phyloP scores from a whole-genome alignment of 768 basidiomycete species.

The Clathrus columnatus region DNA sequence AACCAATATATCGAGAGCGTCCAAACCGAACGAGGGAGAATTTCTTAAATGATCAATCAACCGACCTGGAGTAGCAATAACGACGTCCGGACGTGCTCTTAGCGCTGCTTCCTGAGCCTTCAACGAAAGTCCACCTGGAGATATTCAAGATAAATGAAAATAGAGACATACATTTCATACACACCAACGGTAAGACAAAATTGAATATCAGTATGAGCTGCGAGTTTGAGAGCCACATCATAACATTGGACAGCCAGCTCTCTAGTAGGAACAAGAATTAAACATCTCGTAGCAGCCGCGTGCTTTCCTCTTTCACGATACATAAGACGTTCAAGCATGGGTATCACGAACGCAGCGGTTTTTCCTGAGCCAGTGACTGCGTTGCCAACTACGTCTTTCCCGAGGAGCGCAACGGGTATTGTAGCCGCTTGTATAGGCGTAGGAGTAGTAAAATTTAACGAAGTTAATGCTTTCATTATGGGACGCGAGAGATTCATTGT shows the following conservation, averaged over 20 bases:
- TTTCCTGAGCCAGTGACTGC: slow-evolving; percentile 98
- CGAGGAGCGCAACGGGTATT: slow-evolving; percentile 87
- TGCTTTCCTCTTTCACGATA: slow-evolving; percentile 87
- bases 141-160: slow-evolving; percentile 1
- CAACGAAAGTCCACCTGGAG: slow-evolving; percentile 78
- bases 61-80: slow-evolving; percentile 96
- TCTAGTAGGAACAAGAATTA: slow-evolving; percentile 89
- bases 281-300: slow-evolving; percentile 79
- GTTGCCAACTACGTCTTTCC: slow-evolving; percentile 92
- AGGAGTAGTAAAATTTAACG: slow-evolving; percentile 70
- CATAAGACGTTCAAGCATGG: slow-evolving; percentile 84
- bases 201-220: slow-evolving; percentile 79
- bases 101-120: slow-evolving; percentile 85
- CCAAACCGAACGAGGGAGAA: slow-evolving; percentile 86
- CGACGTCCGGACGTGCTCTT: slow-evolving; percentile 81
- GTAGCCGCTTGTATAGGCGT: slow-evolving; percentile 95
- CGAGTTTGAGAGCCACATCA: slow-evolving; percentile 81
- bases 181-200: slow-evolving; percentile 88
- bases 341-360: slow-evolving; percentile 94
- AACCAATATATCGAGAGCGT: slow-evolving; percentile 86
- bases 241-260: slow-evolving; percentile 95
- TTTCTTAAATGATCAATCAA: slow-evolving; percentile 97
- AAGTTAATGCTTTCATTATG: slow-evolving; percentile 81
- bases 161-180: slow-evolving; percentile 11
- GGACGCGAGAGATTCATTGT: slow-evolving; percentile 95